Conservation (phyloP, 2,329 filamentous ascomycete genomes). For the Pseudonectria buxi region DNA sequence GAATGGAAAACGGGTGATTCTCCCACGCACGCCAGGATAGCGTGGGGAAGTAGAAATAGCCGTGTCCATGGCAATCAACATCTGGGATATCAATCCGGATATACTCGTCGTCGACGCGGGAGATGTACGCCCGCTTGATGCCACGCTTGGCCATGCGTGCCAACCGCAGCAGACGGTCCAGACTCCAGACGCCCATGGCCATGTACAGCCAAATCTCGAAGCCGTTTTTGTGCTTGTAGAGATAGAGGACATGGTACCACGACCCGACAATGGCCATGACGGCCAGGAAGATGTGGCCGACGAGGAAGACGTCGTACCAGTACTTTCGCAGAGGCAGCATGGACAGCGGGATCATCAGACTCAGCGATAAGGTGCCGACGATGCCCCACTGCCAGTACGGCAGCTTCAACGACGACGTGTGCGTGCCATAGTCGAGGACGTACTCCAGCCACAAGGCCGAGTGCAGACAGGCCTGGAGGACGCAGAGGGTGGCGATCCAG, state of each 20-base stretch:
- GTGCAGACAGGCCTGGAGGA: conserved; percentile 40
- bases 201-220: conserved; percentile 31
- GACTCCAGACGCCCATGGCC: conserved; percentile 23
- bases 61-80: conserved; percentile 21
- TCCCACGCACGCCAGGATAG: conserved; percentile 27
- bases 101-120: conserved; percentile 23
- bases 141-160: conserved; percentile 14
- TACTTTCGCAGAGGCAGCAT: conserved; percentile 30
- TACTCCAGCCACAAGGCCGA: conserved; percentile 33
- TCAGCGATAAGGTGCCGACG: conserved; percentile 30
- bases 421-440: conserved; percentile 22
- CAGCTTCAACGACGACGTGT: conserved; percentile 17
- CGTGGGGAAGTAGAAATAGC: conserved; percentile 25
- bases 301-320: conserved; percentile 39
- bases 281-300: conserved; percentile 34
- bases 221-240: conserved; percentile 33
- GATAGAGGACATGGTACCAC: conserved; percentile 35
- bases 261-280: conserved; percentile 35
- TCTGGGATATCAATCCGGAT: conserved; percentile 22
- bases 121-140: conserved; percentile 22
- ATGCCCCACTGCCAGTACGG: conserved; percentile 40
- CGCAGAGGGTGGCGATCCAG: conserved; percentile 40
- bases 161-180: conserved; percentile 22
- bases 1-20: conserved; percentile 27
- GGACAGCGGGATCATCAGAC: conserved; percentile 26